Percentiles rank a stretch among this genome's conserved stretches.
phyloP scores from a whole-genome alignment of 495 filamentous ascomycete species.

The Pyrenula aspistea region DNA sequence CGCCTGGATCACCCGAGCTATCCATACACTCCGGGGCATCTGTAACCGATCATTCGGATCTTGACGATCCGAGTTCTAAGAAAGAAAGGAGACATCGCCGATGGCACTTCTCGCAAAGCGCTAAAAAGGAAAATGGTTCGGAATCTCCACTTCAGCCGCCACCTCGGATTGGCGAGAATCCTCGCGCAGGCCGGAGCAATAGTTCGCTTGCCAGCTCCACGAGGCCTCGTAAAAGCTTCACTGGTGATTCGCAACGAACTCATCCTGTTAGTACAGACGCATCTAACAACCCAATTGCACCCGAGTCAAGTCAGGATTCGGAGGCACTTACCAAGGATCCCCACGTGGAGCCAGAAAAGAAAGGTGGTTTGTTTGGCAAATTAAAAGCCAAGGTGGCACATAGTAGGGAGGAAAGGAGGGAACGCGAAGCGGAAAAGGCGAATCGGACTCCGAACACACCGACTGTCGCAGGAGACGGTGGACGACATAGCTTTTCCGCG shows the following conservation, averaged over 20 bases:
- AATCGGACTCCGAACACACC: constrained; percentile 42
- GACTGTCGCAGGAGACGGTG: background rate
- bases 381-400: constrained; percentile 76
- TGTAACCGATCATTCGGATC: constrained; percentile 63
- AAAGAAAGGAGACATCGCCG: constrained; percentile 52
- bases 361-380: constrained; percentile 62
- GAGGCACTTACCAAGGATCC: constrained; percentile 21
- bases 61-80: constrained; percentile 52
- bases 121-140: constrained; percentile 43
- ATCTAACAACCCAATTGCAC: constrained; percentile 21
- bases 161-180: constrained; percentile 44
- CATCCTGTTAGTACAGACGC: constrained; percentile 23
- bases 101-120: constrained; percentile 58
- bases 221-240: constrained; percentile 39
- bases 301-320: constrained; percentile 24
- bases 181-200: constrained; percentile 54
- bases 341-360: constrained; percentile 42
- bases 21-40: constrained; percentile 63
- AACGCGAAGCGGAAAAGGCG: constrained; percentile 39
- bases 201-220: constrained; percentile 52
- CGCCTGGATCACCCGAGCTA: constrained; percentile 51
- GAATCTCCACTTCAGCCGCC: constrained; percentile 25
- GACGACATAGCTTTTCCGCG: background rate
- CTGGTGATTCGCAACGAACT: constrained; percentile 38
- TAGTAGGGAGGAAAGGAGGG: constrained; percentile 55